These are phyloP conservation scores for Phytophthora pistaciae DNA, from an alignment of 352 stramenopile species.

Conservation along the genomic window DNA sequence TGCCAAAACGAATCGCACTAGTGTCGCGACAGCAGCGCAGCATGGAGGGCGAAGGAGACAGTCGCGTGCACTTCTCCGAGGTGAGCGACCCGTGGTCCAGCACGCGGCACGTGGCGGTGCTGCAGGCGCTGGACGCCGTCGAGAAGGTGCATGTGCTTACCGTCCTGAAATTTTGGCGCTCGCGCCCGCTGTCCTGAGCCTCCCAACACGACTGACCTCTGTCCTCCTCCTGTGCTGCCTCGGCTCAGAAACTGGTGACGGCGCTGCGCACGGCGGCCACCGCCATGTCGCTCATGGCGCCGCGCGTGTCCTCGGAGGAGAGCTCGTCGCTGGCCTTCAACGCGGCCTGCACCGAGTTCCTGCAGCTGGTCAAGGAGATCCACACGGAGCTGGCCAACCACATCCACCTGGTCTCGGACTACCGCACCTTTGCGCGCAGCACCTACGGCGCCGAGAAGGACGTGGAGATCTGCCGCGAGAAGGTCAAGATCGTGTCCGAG, in stretches of 20 bases:
- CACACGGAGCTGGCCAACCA: slow-evolving; percentile 85
- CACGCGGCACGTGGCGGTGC: slow-evolving; percentile 76
- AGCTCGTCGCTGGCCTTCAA: slow-evolving; percentile 81
- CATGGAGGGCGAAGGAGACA: slow-evolving; percentile 75
- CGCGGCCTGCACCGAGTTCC: slow-evolving; percentile 81
- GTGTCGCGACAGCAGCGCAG: neutral
- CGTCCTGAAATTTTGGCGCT: neutral
- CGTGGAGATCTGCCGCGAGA: slow-evolving; percentile 77
- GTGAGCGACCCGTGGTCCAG: slow-evolving; percentile 71
- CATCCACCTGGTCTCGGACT: slow-evolving; percentile 88
- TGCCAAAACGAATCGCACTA: slow-evolving; percentile 8
- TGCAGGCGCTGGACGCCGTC: slow-evolving; percentile 77
- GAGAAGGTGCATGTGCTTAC: slow-evolving; percentile 65
- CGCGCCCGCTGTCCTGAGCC: neutral
- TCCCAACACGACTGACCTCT: slow-evolving; percentile 4
- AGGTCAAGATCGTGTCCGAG: slow-evolving; percentile 82
- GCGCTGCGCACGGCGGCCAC: slow-evolving; percentile 72
- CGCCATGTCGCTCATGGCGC: slow-evolving; percentile 75
- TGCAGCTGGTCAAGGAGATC: slow-evolving; percentile 89
- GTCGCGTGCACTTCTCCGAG: slow-evolving; percentile 85
- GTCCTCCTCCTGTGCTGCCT: neutral
- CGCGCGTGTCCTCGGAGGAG: slow-evolving; percentile 70
- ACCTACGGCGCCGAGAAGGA: slow-evolving; percentile 89
- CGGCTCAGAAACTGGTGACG: slow-evolving; percentile 81
- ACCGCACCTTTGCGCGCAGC: slow-evolving; percentile 84